Conservation (phyloP, 2,329 filamentous ascomycete species). For the Amphichorda felina region DNA sequence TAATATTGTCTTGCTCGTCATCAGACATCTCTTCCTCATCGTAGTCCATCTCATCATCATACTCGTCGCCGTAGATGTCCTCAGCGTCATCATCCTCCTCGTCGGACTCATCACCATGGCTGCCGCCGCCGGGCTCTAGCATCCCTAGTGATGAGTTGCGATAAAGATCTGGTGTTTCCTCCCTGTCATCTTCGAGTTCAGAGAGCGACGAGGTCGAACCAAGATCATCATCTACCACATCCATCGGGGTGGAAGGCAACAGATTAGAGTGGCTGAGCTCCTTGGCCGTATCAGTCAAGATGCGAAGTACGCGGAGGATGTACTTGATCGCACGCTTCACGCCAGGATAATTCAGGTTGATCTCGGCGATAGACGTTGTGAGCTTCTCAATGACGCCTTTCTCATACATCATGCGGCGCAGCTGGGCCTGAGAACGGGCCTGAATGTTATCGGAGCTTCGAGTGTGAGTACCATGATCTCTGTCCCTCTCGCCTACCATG, state of each 20-base stretch:
- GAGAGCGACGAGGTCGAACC: conserved; percentile 81
- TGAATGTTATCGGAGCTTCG: conserved; percentile 25
- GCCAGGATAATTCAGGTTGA: conserved; percentile 88
- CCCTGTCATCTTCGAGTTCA: conserved; percentile 72
- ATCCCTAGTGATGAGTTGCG: conserved; percentile 92
- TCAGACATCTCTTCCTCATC: conserved; percentile 70
- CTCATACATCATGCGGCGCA: conserved; percentile 94
- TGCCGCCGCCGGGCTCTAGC: conserved; percentile 73
- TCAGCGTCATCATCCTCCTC: conserved; percentile 62
- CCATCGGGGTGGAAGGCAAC: conserved; percentile 52
- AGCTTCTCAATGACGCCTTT: conserved; percentile 87
- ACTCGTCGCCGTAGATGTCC: conserved; percentile 87
- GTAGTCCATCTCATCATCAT: conserved; percentile 89
- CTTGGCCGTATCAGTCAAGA: conserved; percentile 78
- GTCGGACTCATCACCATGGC: conserved; percentile 70
- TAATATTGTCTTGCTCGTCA: conserved; percentile 79
- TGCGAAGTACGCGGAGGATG: conserved; percentile 80
- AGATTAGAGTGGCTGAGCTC: conserved; percentile 73
- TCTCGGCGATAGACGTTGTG: conserved; percentile 85
- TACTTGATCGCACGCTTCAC: conserved; percentile 94
- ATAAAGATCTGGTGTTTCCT: conserved; percentile 95
- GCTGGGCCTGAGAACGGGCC: conserved; percentile 60
- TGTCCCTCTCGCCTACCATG: conserved; percentile 75
- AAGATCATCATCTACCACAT: conserved; percentile 68
- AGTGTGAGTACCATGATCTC: conserved; percentile 34